Evolutionary conservation across 495 filamentous ascomycete genomes (phyloP), one percentile per base, ranked within the genome.

Genomic region (Venustampulla echinocandica): DNA sequence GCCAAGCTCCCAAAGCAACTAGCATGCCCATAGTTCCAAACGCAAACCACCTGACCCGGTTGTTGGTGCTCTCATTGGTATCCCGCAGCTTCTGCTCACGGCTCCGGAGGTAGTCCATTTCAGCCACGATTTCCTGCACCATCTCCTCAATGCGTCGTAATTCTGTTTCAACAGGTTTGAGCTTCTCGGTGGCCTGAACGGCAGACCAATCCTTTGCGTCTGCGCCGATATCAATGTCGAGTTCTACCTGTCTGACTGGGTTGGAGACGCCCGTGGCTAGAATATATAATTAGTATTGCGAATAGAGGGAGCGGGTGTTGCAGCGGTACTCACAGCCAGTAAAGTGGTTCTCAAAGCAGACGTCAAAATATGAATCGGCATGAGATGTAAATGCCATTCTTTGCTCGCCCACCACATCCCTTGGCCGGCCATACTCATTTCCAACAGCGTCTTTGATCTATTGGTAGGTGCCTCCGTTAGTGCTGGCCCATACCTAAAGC

Each of bases 61-160:
- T 90, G 69, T 98, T 98, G 44, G 92, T 98, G 72, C 90, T 96
- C 79, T 98, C 92, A 67, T 98, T 98, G 56, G 92, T 98, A 71
- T 98, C 92, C 58, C 92, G 76, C 44, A 98, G 80, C 67, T 85
- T 92, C 77, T 95, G 90, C 74, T 98, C 92, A 56, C 92, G 76
- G 6, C 68, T 61, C 45, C 93, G 76, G 34, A 98, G 80, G 71
- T 97, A 98, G 48, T 93, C 87, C 82, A 90, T 92, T 73, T 93
- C 87, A 40, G 66, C 67, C 24, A 90, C 86, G 53, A 93, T 79
- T 59, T 94, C 86, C 21, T 67, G 66, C 28, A 90, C 82, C 63
- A 90, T 74, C 69, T 93, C 87, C 64, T 90, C 87, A 56, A 97
- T 87, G 46, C 90, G 83, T 50, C 90, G 81, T 61, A 98, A 79